Conservation (phyloP, 352 stramenopile genomes). For the Phytophthora nicotianae region DNA sequence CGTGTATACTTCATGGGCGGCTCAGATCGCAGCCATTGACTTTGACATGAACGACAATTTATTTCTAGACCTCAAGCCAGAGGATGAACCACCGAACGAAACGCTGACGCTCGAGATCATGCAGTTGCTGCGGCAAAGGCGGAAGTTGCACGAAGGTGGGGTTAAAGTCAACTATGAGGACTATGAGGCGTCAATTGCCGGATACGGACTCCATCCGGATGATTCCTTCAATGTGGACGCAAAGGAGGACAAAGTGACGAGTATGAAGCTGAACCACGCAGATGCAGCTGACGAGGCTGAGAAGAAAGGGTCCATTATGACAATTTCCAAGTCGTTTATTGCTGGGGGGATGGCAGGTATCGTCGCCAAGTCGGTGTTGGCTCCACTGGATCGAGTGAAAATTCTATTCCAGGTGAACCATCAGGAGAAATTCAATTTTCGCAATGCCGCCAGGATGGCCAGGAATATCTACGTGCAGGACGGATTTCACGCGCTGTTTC, state of each 20-base stretch:
- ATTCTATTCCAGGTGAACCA: conserved; percentile 88
- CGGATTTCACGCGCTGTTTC: conserved; percentile 73
- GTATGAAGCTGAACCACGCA: conserved; percentile 8
- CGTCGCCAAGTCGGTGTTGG: conserved; percentile 74
- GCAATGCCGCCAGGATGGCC: conserved; percentile 64
- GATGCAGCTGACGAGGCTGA: conserved; percentile 18
- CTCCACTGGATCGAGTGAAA: conserved; percentile 83
- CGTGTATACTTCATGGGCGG: conserved; percentile 81
- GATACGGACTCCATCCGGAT: conserved; percentile 25
- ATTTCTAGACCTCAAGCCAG: conserved; percentile 59
- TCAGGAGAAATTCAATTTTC: conserved; percentile 72
- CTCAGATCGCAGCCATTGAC: conserved; percentile 71
- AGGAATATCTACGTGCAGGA: conserved; percentile 74
- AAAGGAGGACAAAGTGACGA: background rate
- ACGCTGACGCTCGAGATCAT: conserved; percentile 39
- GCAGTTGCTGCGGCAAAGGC: conserved; percentile 36
- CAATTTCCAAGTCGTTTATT: conserved; percentile 84
- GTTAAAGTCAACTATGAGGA: conserved; percentile 23
- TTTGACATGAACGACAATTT: conserved; percentile 73
- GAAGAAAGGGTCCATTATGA: conserved; percentile 57
- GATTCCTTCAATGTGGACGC: conserved; percentile 24
- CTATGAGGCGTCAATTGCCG: conserved; percentile 28
- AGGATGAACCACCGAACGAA: conserved; percentile 43
- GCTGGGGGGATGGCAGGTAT: conserved; percentile 76
- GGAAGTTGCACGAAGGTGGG: conserved; percentile 21